These are phyloP conservation scores for Tephrocybe sp. DNA, from an alignment of 768 basidiomycete genomes.

Conservation along the genomic window DNA sequence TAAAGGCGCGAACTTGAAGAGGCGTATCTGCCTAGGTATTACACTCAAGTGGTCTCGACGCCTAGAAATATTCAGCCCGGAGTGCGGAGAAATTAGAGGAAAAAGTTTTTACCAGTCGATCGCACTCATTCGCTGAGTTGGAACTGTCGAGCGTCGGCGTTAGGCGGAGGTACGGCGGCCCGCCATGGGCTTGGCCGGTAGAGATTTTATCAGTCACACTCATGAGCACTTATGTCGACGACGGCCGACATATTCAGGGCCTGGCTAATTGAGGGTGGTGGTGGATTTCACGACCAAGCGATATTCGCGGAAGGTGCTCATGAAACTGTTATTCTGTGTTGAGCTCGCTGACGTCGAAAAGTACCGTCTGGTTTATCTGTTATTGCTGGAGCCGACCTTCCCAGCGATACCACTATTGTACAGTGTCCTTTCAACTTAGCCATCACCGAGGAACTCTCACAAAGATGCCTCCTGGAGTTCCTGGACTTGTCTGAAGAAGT, in stretches of 20 bases:
- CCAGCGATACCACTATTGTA: constrained; percentile 54
- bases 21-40: too few relatives aligned
- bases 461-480: constrained; percentile 40
- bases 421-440: constrained; percentile 68
- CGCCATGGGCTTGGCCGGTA: too few relatives aligned
- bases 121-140: too few relatives aligned
- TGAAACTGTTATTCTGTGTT: neutral
- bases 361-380: constrained; percentile 49
- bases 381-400: constrained; percentile 47
- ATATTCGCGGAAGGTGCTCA: constrained; percentile 46
- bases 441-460: constrained; percentile 55
- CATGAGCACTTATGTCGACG: neutral
- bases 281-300: constrained; percentile 48
- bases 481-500: constrained; percentile 26
- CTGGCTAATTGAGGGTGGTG: constrained; percentile 54
- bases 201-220: too few relatives aligned
- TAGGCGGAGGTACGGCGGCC: too few relatives aligned
- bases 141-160: too few relatives aligned
- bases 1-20: too few relatives aligned
- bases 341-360: constrained; percentile 17
- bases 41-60: too few relatives aligned
- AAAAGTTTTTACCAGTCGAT: too few relatives aligned
- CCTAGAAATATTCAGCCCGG: too few relatives aligned
- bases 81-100: too few relatives aligned
- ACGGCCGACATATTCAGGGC: constrained; percentile 31